These are phyloP conservation scores for Xanthoconium separans DNA, from an alignment of 1,284 basidiomycete species.

Conservation along the genomic window DNA sequence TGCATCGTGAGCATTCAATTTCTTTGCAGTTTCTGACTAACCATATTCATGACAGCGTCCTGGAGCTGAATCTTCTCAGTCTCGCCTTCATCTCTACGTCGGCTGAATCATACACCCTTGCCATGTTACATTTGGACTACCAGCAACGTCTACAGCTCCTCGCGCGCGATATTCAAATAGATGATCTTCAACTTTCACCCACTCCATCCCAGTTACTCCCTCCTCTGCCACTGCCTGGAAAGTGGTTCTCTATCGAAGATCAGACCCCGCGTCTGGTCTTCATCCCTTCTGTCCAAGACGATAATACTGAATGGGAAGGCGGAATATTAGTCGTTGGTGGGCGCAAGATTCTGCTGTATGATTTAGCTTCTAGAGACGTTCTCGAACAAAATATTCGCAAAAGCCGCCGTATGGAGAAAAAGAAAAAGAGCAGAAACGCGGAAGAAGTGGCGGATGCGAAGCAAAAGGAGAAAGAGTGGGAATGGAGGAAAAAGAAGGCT, in stretches of 20 bases:
- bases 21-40: constrained; percentile 11
- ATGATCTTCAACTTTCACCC: constrained; percentile 53
- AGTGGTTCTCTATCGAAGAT: constrained; percentile 30
- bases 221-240: constrained; percentile 41
- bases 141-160: constrained; percentile 59
- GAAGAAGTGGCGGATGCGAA: constrained; percentile 43
- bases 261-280: constrained; percentile 27
- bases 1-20: constrained; percentile 50
- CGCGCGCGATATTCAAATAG: constrained; percentile 53
- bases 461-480: constrained; percentile 56
- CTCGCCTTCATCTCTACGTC: constrained; percentile 59
- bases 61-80: constrained; percentile 74
- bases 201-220: constrained; percentile 49
- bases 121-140: constrained; percentile 69
- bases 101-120: constrained; percentile 52
- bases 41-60: constrained; percentile 46
- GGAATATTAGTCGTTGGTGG: constrained; percentile 74
- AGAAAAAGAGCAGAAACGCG: constrained; percentile 44
- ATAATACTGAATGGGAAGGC: constrained; percentile 43
- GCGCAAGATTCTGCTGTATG: constrained; percentile 58
- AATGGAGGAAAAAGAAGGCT: constrained; percentile 52
- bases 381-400: constrained; percentile 55
- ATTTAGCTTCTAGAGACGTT: constrained; percentile 45
- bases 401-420: constrained; percentile 47
- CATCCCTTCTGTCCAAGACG: constrained; percentile 26